These are phyloP conservation scores for Cytauxzoon felis DNA, from an alignment of 169 alveolate genomes.

Conservation along the genomic window DNA sequence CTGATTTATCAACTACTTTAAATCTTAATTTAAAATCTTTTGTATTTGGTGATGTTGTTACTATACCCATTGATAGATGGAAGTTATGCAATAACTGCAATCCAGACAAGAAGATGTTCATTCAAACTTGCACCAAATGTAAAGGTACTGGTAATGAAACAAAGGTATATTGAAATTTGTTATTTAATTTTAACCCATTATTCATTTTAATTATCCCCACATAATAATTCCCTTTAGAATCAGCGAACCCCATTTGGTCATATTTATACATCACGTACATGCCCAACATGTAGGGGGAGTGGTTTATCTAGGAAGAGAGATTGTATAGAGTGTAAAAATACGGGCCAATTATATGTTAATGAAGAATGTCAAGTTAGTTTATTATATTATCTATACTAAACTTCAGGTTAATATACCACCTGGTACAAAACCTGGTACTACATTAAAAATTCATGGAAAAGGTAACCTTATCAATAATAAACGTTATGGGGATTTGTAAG, in stretches of 20 bases:
- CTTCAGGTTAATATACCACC: constrained; percentile 23
- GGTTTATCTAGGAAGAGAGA: constrained; percentile 33
- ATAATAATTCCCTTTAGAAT: not conserved
- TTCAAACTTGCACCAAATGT: constrained; percentile 29
- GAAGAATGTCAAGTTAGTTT: constrained; percentile 2
- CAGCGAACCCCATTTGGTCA: constrained; percentile 54
- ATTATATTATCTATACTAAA: not conserved
- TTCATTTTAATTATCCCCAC: not conserved
- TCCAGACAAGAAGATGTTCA: not conserved
- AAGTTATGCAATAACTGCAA: constrained; percentile 30
- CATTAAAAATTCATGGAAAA: constrained; percentile 15
- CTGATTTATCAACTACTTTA: constrained; percentile 15
- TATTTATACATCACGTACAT: constrained; percentile 37
- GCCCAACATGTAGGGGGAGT: constrained; percentile 37
- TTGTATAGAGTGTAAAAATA: constrained; percentile 38
- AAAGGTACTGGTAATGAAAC: constrained; percentile 43
- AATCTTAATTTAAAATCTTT: constrained; percentile 13
- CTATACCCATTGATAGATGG: constrained; percentile 19
- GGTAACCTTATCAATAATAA: constrained; percentile 23
- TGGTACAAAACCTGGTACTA: constrained; percentile 31
- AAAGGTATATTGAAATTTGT: not conserved
- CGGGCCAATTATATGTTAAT: constrained; percentile 22
- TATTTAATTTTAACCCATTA: not conserved
- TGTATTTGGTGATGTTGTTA: constrained; percentile 38
- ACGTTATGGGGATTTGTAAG: constrained; percentile 62